These are phyloP conservation scores for Botrytis paeoniae DNA, from an alignment of 2,329 filamentous ascomycete species.

Conservation along the genomic window DNA sequence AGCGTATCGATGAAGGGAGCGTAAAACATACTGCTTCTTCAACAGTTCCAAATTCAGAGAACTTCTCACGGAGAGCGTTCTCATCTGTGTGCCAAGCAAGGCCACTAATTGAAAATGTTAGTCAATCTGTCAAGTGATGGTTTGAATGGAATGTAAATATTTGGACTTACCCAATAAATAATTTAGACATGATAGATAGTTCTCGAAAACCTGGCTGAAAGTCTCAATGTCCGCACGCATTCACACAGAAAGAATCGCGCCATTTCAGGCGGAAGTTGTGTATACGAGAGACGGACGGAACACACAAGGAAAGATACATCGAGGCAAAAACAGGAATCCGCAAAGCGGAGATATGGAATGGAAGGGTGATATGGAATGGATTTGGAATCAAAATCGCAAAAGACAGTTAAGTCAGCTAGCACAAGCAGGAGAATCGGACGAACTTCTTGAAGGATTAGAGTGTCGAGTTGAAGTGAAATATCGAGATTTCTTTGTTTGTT, in stretches of 20 bases:
- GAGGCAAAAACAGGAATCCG: constrained; percentile 38
- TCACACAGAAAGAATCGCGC: constrained; percentile 36
- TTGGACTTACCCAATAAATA: constrained; percentile 81
- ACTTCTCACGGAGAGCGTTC: constrained; percentile 79
- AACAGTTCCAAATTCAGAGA: constrained; percentile 84
- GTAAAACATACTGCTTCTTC: constrained; percentile 83
- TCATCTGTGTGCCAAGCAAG: constrained; percentile 99
- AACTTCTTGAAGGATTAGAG: constrained; percentile 37
- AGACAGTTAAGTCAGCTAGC: constrained; percentile 34
- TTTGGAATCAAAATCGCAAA: constrained; percentile 25
- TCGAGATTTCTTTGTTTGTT: constrained; percentile 14
- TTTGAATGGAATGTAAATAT: background rate
- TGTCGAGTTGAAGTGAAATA: constrained; percentile 8
- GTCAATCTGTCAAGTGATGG: constrained; percentile 4
- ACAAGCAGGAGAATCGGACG: constrained; percentile 39
- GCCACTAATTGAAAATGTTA: constrained; percentile 57
- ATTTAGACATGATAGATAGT: constrained; percentile 72
- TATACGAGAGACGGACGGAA: constrained; percentile 35
- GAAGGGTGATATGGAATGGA: constrained; percentile 31
- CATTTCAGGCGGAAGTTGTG: constrained; percentile 35
- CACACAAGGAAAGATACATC: constrained; percentile 40
- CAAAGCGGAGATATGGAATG: constrained; percentile 33
- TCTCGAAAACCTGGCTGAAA: constrained; percentile 38
- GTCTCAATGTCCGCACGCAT: constrained; percentile 41
- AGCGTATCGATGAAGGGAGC: constrained; percentile 16